Evolutionary conservation across 2,329 filamentous ascomycete genomes (phyloP), one percentile per base, ranked within the genome.

Genomic region (Orbilia javanica): DNA sequence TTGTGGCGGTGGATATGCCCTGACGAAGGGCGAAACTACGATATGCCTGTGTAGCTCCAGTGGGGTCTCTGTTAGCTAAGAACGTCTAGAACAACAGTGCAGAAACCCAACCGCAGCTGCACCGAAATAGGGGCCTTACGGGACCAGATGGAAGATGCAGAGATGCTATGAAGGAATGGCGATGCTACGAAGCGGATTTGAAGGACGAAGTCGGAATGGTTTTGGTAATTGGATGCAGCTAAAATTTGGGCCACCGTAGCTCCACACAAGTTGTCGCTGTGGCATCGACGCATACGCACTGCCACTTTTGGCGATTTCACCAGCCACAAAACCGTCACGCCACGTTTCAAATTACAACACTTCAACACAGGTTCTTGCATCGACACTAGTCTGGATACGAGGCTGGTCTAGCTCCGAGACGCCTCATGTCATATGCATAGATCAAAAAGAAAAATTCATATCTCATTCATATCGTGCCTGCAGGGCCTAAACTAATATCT

Each of bases 171-270:
- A 42, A 60, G 42, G 48, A 66, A 42, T 64, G 66, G 65, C 66
- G 67, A 60, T 65, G 42, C 60, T 68, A 57, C 60, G 25, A 46
- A 48, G 46, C 15, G 34, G 55, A 60, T 42, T 60, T 27, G 55
- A 60, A 60, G 34, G 25, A 57, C 36, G 39, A 64, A 31, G 46
- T 20, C 27, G 57, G 52, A 31, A 39, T 29, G 46, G 27, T 25
- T 52, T 69, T 65, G 65, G 64, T 67, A 69, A 64, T 64, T 76
- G 73, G 57, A 71, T 48, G 50, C 29, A 57, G 62, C 74, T 72
- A 78, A 78, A 72, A 78, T 78, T 78, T 78, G 74, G 74, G 74
- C 74, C 74, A 78, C 74, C 62, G 74, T 78, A 78, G 74, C 74
- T 78, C 74, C 63, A 71, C 74, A 72, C 74, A 78, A 77, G 60